Evolutionary conservation across 2,329 filamentous ascomycete genomes (phyloP).

Genomic region (Stachybotrys chartarum): DNA sequence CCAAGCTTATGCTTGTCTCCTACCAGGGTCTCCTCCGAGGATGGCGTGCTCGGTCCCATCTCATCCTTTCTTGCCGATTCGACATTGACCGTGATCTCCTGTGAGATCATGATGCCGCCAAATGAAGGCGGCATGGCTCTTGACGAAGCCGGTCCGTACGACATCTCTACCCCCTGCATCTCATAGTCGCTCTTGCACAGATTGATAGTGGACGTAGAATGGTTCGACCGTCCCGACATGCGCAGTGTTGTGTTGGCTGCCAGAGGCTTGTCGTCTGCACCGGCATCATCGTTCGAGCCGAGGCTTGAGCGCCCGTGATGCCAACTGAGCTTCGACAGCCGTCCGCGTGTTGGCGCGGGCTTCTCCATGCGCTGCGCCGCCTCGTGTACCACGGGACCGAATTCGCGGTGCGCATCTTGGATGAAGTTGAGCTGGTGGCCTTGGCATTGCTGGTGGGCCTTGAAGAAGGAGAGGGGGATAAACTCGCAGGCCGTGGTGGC

Average conservation of each 20-base stretch:
- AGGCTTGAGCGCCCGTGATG: background rate
- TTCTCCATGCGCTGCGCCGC: conserved; percentile 4
- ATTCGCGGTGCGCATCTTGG: conserved; percentile 53
- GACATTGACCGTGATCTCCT: conserved; percentile 51
- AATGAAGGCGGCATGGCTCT: conserved; percentile 12
- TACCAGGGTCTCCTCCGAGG: too few species aligned
- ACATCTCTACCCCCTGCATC: conserved; percentile 8
- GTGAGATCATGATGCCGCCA: conserved; percentile 55
- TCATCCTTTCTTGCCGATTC: conserved; percentile 9
- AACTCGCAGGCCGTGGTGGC: conserved; percentile 48
- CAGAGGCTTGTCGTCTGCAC: conserved; percentile 3
- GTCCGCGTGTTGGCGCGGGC: conserved; percentile 5
- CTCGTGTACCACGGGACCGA: conserved; percentile 39
- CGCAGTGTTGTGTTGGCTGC: conserved; percentile 4
- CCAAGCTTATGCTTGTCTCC: background rate
- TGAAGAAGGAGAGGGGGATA: conserved; percentile 58
- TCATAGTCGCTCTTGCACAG: conserved; percentile 13
- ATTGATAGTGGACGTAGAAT: conserved; percentile 17
- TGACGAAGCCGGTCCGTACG: conserved; percentile 18
- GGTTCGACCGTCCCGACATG: conserved; percentile 10
- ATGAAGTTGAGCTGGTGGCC: conserved; percentile 53
- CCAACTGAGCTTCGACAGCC: conserved; percentile 1
- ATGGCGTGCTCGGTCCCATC: too few species aligned
- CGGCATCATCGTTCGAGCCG: background rate
- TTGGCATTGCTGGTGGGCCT: conserved; percentile 56